Conservation (phyloP, 2,329 filamentous ascomycete species). For the Diplodia seriata region DNA sequence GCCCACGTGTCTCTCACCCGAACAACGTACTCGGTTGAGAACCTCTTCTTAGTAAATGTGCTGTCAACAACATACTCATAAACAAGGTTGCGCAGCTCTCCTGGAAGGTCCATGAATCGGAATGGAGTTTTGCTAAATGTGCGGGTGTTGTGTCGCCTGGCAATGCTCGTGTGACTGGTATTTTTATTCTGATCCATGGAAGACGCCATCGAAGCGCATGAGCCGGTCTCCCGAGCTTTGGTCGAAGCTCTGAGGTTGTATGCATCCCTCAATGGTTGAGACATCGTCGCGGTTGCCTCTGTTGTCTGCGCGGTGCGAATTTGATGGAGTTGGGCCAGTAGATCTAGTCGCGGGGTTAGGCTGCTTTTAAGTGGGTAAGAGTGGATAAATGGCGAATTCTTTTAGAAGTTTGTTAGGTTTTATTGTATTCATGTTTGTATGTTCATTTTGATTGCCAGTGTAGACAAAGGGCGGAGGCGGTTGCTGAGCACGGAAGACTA, state of each 20-base stretch:
- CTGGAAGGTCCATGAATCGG: slow-evolving; percentile 2
- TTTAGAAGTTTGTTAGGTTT: not conserved
- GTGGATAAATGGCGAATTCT: not conserved
- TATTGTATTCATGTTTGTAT: not conserved
- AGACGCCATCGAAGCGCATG: not conserved
- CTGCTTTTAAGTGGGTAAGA: not conserved
- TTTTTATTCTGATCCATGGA: not conserved
- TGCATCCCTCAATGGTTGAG: not conserved
- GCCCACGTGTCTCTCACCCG: too few relatives aligned
- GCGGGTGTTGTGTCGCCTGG: not conserved
- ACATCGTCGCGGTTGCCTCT: not conserved
- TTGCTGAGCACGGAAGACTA: not conserved
- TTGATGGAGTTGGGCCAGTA: not conserved
- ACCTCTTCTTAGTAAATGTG: not conserved
- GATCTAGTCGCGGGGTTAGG: too few relatives aligned
- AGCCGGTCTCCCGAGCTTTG: not conserved
- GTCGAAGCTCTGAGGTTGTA: not conserved
- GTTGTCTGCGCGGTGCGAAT: not conserved
- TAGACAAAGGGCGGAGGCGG: not conserved
- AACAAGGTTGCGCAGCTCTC: not conserved
- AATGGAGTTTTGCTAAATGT: not conserved
- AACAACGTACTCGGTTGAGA: not conserved
- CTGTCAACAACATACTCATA: not conserved
- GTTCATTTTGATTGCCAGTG: not conserved
- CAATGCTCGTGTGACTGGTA: not conserved